Evolutionary conservation across 768 basidiomycete genomes (phyloP), one percentile per base, ranked within the genome.

Genomic region (Cystofilobasidium ferigula): DNA sequence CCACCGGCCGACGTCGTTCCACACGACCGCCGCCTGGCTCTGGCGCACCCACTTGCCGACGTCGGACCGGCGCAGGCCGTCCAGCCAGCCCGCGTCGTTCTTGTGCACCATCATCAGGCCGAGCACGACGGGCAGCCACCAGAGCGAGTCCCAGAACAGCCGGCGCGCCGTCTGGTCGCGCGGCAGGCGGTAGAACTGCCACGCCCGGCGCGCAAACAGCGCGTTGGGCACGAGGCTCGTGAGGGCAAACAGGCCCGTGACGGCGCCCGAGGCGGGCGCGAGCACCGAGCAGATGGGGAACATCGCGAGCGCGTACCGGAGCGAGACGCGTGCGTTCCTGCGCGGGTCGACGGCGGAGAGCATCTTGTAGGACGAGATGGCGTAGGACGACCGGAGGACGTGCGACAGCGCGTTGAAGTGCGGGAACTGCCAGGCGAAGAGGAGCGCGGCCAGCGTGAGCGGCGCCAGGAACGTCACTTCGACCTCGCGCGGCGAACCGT

Each of bases 351-450:
- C 78, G 64, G 91, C 86, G 36, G 85, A 84, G 14, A 98, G 82
- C 95, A 99, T 99, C 60, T 82, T 82, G 74, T 93, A 99, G 22
- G 93, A 93, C 24, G 87, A 89, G 73, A 89, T 85, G 5, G 95
- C 89, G 76, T 99, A 99, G 24, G 86, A 86, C 13, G 82, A 84
- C 42, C 93, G 84, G 12, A 93, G 82, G 58, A 93, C 79, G 76
- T 95, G 83, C 10, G 92, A 85, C n/a, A 99, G 80, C 1, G 90
- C 76, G 76, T 93, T 97, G 79, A 99, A 98, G 76, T 99, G 94
- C 40, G 94, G 93, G 78, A 98, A 98, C 74, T 99, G 95, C 94
- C 94, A 99, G 68, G 87, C 87, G 78, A 85, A 99, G 12, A 95
- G 81, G 56, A 98, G 76, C 77, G 86, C 81, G 78, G 88, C 89